Conservation (phyloP, 2,329 filamentous ascomycete species). For the Didymella segeticola region DNA sequence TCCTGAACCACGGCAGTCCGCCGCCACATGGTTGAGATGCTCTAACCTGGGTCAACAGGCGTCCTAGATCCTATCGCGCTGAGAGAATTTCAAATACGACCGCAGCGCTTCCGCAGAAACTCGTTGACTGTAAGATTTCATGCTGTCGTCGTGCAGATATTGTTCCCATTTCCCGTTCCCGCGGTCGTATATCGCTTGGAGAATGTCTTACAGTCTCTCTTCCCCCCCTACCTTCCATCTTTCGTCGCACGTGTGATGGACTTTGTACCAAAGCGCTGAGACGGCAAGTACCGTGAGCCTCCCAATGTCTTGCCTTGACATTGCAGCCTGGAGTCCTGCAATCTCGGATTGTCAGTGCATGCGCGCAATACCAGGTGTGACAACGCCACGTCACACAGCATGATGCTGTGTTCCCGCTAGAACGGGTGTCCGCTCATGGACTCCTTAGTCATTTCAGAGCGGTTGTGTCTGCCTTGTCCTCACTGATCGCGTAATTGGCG, state of each 20-base stretch:
- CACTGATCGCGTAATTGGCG: neutral
- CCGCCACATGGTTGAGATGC: no score
- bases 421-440: neutral
- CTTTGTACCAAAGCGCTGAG: neutral
- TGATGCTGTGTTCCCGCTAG: neutral
- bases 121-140: neutral
- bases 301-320: neutral
- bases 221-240: neutral
- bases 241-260: neutral
- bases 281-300: no score
- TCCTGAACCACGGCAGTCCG: neutral
- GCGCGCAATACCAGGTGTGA: constrained; percentile 8
- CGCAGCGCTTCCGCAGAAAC: neutral
- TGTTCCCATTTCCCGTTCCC: no score
- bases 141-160: constrained; percentile 1
- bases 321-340: neutral
- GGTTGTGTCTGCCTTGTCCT: neutral
- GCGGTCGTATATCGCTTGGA: neutral
- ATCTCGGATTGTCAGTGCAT: constrained; percentile 8
- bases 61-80: neutral
- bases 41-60: neutral
- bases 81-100: neutral
- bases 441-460: neutral
- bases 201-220: neutral
- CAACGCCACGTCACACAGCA: constrained; percentile 2